Base-by-base conservation (phyloP, 306 rosid species). In the Trifolium dubium region DNA sequence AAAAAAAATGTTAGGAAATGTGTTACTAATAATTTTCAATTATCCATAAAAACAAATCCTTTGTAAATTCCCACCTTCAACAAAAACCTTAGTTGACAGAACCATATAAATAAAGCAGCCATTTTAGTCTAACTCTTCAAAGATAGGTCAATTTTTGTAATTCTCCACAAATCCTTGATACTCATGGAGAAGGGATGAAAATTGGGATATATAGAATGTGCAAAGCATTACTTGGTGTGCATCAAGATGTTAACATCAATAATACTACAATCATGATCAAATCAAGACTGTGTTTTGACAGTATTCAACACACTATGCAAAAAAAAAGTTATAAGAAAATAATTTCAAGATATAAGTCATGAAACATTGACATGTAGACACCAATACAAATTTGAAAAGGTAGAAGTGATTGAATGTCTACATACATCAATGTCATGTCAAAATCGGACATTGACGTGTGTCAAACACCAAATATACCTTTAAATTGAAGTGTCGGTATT, bases 111-210 rank as follows among this genome's bases (percentile, higher is more conserved):
- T 4, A 79, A 80, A 64, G 81, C 79, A 73, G 84, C 85, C 79
- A 59, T 85, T 50, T 86, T 88, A 23, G 23, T 77, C 81, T 86
- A 74, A 80, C 84, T 72, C 89, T 80, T 76, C 7, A 47, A 47
- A 47, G 17, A n/a, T 47, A 47, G 17, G 17, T n/a, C 19, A 15
- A 2, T 5, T 49, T 49, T 49, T 49, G 19, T 49, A 49, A 5
- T 43, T 49, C 9, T 14, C 19, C 19, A 5, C 54, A 49, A 46
- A 5, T 13, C 53, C 13, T 46, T 13, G 53, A 46, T 13, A 46
- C 35, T 32, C 35, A 3, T 32, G 5, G 5, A 32, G 5, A 32
- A 32, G 35, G 35, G 35, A 32, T 32, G 5, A 32, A 4, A 32
- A 32, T 32, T 32, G 35, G 35, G 35, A 32, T 32, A 32, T 32